Conservation (phyloP, 208 protist species). For the Leishmania arabica region DNA sequence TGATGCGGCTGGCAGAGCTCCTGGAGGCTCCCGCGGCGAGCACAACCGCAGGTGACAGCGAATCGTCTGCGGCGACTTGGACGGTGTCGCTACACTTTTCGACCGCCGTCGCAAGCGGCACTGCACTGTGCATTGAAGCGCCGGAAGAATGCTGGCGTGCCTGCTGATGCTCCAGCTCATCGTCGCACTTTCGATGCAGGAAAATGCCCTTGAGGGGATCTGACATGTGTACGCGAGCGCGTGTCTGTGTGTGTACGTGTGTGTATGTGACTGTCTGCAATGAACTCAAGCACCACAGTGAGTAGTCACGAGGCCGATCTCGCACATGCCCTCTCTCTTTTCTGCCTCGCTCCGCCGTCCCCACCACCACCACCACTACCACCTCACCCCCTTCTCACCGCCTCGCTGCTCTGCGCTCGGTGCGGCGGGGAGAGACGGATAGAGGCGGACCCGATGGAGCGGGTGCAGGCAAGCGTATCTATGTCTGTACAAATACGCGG, state of each 20-base stretch:
- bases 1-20: background rate
- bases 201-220: slow-evolving; percentile 13
- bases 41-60: background rate
- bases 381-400: no score
- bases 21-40: background rate
- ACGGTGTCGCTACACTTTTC: background rate
- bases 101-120: background rate
- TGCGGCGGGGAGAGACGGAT: background rate
- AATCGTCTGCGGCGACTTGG: background rate
- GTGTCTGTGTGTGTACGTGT: background rate
- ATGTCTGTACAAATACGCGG: background rate
- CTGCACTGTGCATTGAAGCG: background rate
- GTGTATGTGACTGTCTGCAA: background rate
- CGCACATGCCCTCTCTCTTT: background rate
- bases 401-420: background rate
- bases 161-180: slow-evolving; percentile 1
- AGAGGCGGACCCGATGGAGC: background rate
- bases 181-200: slow-evolving; percentile 20
- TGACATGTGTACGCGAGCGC: background rate
- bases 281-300: background rate
- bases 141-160: background rate
- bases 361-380: no score
- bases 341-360: background rate
- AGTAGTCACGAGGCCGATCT: background rate
- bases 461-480: background rate